phyloP scores from a whole-genome alignment of 2,329 filamentous ascomycete species.

The Talaromyces amestolkiae region DNA sequence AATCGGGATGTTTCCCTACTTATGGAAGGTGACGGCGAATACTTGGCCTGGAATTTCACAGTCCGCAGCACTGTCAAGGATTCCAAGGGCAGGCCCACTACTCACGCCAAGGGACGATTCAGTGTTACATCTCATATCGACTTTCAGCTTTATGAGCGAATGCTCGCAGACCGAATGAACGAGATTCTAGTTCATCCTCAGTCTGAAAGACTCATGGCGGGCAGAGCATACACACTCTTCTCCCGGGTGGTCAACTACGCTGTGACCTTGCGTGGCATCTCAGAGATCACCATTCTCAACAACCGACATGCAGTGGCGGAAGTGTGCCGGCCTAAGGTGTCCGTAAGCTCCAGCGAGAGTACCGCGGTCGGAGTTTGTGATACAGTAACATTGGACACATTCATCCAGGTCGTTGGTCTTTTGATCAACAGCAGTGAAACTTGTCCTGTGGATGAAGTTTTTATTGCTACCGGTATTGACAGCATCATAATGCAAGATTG shows the following conservation, averaged over 20 bases:
- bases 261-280: slow-evolving; percentile 12
- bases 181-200: slow-evolving; percentile 14
- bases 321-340: slow-evolving; percentile 2
- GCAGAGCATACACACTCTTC: slow-evolving; percentile 17
- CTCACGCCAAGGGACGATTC: slow-evolving; percentile 13
- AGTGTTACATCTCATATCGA: slow-evolving; percentile 10
- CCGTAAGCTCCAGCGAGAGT: slow-evolving; percentile 7
- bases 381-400: slow-evolving; percentile 15
- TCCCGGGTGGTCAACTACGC: slow-evolving; percentile 15
- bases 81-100: slow-evolving; percentile 6
- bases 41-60: slow-evolving; percentile 16
- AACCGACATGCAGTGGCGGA: slow-evolving; percentile 14
- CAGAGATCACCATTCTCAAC: slow-evolving; percentile 13
- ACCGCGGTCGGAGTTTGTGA: slow-evolving; percentile 11
- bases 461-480: slow-evolving; percentile 12
- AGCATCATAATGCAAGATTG: slow-evolving; percentile 17
- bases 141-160: slow-evolving; percentile 16
- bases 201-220: slow-evolving; percentile 16
- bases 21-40: slow-evolving; percentile 16
- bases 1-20: slow-evolving; percentile 9
- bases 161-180: slow-evolving; percentile 15
- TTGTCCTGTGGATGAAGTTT: slow-evolving; percentile 15
- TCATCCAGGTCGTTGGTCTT: slow-evolving; percentile 15
- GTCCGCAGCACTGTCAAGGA: slow-evolving; percentile 9
- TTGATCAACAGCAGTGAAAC: slow-evolving; percentile 16